These are phyloP conservation scores for Phoenix dactylifera DNA, from an alignment of 176 grass and related monocot species.

Conservation along the genomic window DNA sequence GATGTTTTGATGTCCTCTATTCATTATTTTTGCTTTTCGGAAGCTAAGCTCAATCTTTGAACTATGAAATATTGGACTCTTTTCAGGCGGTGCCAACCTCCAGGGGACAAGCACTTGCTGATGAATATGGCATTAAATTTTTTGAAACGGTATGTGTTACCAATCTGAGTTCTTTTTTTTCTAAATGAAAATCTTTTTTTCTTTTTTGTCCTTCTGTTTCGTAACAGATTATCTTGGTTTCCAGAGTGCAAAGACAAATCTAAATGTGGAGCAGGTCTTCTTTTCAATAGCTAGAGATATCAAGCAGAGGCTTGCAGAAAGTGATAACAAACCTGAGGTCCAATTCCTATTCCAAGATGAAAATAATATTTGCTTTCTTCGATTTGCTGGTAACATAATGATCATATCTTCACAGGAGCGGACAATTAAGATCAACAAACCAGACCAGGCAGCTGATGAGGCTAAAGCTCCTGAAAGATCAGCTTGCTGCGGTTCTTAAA, in stretches of 20 bases:
- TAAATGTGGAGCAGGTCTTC: constrained; percentile 75
- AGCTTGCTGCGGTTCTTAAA: constrained; percentile 41
- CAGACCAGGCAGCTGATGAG: constrained; percentile 13
- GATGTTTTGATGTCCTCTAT: no score
- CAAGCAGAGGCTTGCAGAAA: constrained; percentile 60
- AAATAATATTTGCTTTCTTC: no score
- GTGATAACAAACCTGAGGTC: constrained; percentile 39
- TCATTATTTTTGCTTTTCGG: no score
- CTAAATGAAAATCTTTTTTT: no score
- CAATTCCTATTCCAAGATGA: no score
- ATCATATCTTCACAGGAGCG: constrained; percentile 22
- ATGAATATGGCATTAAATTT: constrained; percentile 76
- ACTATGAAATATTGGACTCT: background rate
- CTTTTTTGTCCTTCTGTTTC: no score
- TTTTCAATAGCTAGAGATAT: constrained; percentile 66
- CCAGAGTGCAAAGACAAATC: constrained; percentile 77
- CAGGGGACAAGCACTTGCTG: constrained; percentile 68
- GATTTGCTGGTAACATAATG: no score
- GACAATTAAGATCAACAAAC: constrained; percentile 40
- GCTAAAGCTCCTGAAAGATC: constrained; percentile 26
- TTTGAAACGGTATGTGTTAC: constrained; percentile 53
- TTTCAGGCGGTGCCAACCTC: constrained; percentile 61
- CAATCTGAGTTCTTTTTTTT: no score
- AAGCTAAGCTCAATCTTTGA: constrained; percentile 19
- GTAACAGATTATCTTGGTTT: no score